A percentile compares a stretch with the other conserved stretches of the same genome.
Evolutionary conservation across 345 rosid genomes (phyloP).

Genomic region (Boechera divaricarpa): DNA sequence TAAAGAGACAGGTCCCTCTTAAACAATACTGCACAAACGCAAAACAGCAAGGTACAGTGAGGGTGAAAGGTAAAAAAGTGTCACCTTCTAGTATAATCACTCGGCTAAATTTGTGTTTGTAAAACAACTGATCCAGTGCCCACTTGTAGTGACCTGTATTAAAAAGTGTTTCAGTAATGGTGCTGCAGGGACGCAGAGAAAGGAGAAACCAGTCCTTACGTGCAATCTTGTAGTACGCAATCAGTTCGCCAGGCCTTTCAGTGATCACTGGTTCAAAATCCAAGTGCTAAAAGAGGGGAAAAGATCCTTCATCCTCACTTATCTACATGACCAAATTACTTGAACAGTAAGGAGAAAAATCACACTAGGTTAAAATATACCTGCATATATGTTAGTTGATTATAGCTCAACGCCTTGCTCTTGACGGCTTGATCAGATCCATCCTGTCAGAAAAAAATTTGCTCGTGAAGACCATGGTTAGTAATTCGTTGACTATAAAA

Average conservation of each 20-base stretch:
- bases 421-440: conserved; percentile 73
- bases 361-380: conserved; percentile 45
- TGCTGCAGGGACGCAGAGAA: conserved; percentile 37
- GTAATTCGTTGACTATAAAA: conserved; percentile 28
- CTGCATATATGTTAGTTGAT: conserved; percentile 86
- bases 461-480: conserved; percentile 14
- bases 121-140: conserved; percentile 92
- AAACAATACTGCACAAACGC: conserved; percentile 20
- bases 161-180: conserved; percentile 37
- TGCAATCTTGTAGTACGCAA: conserved; percentile 94
- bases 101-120: conserved; percentile 75
- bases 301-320: conserved; percentile 15
- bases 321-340: conserved; percentile 30
- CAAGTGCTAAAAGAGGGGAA: conserved; percentile 65
- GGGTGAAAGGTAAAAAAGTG: conserved; percentile 25
- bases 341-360: conserved; percentile 21
- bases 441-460: conserved; percentile 57
- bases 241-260: conserved; percentile 92
- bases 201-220: conserved; percentile 55
- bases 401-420: conserved; percentile 84
- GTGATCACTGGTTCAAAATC: conserved; percentile 73
- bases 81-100: conserved; percentile 96
- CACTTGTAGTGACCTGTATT: conserved; percentile 88
- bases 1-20: conserved; percentile 43
- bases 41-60: conserved; percentile 16